phyloP scores from a whole-genome alignment of 192 early-diverging fungal genomes.

The Rhizophagus clarus region DNA sequence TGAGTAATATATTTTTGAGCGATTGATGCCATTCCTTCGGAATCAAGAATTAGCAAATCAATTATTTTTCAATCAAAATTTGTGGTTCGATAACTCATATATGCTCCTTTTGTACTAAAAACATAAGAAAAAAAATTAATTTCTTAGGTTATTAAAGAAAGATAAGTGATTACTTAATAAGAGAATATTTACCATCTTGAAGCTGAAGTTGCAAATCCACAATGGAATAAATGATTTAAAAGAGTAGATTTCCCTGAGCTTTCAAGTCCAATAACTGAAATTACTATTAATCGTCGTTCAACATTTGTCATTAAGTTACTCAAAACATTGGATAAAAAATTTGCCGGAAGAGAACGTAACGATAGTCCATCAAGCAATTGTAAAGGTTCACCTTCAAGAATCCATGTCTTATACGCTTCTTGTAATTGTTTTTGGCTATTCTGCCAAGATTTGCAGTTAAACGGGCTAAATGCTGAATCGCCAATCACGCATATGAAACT shows the following conservation, averaged over 20 bases:
- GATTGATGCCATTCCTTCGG: constrained; percentile 5
- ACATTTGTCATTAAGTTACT: background rate
- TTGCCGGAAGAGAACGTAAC: background rate
- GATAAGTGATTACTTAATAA: background rate
- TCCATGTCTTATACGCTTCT: background rate
- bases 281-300: background rate
- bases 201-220: constrained; percentile 6
- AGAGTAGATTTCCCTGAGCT: constrained; percentile 10
- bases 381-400: background rate
- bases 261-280: constrained; percentile 8
- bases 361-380: constrained; percentile 15
- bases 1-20: constrained; percentile 7
- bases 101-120: constrained; percentile 1
- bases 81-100: background rate
- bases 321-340: background rate
- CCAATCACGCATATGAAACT: background rate
- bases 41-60: constrained; percentile 11
- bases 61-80: background rate
- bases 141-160: too few relatives aligned
- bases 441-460: background rate
- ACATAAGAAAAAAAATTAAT: background rate
- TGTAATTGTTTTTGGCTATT: background rate
- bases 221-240: constrained; percentile 9
- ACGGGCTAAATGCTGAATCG: background rate
- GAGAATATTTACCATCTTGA: background rate